Evolutionary conservation across 176 grass and related monocot species (phyloP).

Genomic region (Themeda triandra): DNA sequence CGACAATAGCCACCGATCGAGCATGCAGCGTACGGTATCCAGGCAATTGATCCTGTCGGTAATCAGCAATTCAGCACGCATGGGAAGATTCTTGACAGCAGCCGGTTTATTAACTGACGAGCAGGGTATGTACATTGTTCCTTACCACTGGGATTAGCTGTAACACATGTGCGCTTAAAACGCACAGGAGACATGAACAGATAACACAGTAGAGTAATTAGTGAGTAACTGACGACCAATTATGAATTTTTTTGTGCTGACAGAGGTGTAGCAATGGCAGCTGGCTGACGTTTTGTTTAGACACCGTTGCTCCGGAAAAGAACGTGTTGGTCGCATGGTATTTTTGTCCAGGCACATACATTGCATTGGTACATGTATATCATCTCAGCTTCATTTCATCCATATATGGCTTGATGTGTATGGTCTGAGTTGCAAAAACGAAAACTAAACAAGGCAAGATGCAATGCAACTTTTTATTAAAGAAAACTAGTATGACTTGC

Average conservation of each 20-base stretch:
- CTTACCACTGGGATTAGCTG: conserved; percentile 26
- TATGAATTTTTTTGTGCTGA: not conserved
- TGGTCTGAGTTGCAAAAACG: not conserved
- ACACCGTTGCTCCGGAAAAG: no score
- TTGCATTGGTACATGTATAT: no score
- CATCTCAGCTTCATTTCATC: not conserved
- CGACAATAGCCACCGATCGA: not conserved
- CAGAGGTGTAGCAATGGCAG: not conserved
- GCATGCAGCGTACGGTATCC: conserved; percentile 3
- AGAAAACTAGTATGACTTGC: no score
- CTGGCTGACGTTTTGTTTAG: not conserved
- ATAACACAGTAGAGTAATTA: not conserved
- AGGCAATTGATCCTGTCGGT: conserved; percentile 25
- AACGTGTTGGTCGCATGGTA: not conserved
- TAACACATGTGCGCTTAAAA: conserved; percentile 2
- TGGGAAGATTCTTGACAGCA: conserved; percentile 15
- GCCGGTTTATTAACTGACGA: not conserved
- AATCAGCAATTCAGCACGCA: conserved; percentile 16
- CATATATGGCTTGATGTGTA: not conserved
- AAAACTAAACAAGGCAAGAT: not conserved
- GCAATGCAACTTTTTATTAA: not conserved
- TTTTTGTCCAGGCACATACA: no score
- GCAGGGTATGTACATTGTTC: not conserved
- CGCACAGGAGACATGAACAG: not conserved
- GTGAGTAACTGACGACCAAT: not conserved